Evolutionary conservation across 805 yeast genomes (phyloP).

Genomic region (Cyberlindnera bimundalis): DNA sequence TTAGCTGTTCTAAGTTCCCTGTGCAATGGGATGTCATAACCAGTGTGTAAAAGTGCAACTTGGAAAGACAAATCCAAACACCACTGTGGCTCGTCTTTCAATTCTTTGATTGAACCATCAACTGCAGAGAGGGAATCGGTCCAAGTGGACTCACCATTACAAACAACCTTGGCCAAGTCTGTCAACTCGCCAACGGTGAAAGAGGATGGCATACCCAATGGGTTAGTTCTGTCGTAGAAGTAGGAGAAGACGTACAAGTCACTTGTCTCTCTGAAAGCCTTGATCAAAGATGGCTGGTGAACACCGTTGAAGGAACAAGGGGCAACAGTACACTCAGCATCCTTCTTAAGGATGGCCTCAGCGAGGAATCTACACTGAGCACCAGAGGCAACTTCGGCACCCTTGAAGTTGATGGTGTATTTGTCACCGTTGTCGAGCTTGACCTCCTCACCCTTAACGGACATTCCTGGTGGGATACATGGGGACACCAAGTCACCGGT

Average conservation of each 20-base stretch:
- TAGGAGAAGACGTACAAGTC: slow-evolving; percentile 91
- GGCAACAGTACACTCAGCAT: slow-evolving; percentile 61
- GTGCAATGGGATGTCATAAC: slow-evolving; percentile 87
- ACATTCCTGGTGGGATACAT: slow-evolving; percentile 79
- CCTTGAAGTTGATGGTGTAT: slow-evolving; percentile 59
- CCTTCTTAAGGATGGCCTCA: slow-evolving; percentile 80
- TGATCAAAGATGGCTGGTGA: slow-evolving; percentile 88
- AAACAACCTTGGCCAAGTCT: slow-evolving; percentile 79
- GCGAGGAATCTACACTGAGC: slow-evolving; percentile 86
- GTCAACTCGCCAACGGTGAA: slow-evolving; percentile 82
- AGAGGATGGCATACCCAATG: slow-evolving; percentile 90
- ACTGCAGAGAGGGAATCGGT: slow-evolving; percentile 59
- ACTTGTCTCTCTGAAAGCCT: slow-evolving; percentile 64
- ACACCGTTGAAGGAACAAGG: slow-evolving; percentile 98
- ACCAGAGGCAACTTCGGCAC: slow-evolving; percentile 62
- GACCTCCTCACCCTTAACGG: slow-evolving; percentile 59
- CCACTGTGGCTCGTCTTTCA: slow-evolving; percentile 85
- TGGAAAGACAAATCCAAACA: slow-evolving; percentile 90
- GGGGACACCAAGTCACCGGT: slow-evolving; percentile 63
- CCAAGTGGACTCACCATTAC: slow-evolving; percentile 81
- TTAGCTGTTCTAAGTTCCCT: slow-evolving; percentile 92
- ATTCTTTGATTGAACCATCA: slow-evolving; percentile 60
- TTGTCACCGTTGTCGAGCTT: slow-evolving; percentile 44
- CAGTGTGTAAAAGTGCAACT: slow-evolving; percentile 87
- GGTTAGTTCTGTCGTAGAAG: slow-evolving; percentile 92